Base-by-base conservation (phyloP, 208 protist species). In the Crithidia sp. region DNA sequence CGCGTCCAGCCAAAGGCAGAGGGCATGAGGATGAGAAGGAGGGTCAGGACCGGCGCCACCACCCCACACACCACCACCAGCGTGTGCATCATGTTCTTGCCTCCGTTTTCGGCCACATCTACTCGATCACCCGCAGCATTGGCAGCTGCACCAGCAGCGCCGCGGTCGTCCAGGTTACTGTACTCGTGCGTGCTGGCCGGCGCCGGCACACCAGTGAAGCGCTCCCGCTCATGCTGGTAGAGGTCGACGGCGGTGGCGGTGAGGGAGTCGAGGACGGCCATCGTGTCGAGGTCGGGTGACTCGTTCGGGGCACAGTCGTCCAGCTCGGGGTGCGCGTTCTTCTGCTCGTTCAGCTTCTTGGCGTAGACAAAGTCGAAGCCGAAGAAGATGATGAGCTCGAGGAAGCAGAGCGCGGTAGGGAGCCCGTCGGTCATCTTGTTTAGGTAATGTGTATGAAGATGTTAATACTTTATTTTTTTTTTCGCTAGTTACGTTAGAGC, bases 281-380 rank as follows among this genome's bases (percentile, higher is more conserved):
- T 72, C n/a, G 89, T 81, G 72, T 94, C 89, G 56, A 92, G 64
- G 71, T 95, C 90, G 0, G 89, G 89, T 7, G 84, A 82, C 12
- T 83, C 76, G 53, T 67, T 56, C 5, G 90, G 90, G 9, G 86
- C 80, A 69, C 88, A 92, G 59, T 91, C 87, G 7, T 95, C 87
- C 17, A 95, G 65, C 74, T 91, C 83, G 8, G 86, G 84, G 77
- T 88, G 82, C 37, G 78, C 84, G 53, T 82, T 67, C 70, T 93
- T 92, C 52, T 84, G 79, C 28, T 68, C 37, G 61, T 81, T 84
- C 14, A 95, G 82, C 28, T 76, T 52, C 50, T 74, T 77, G 1
- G 90, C 87, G 39, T 88, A 85, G 61, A 89, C 47, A 60, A 91
- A 87, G 71, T 95, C 90, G 9, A 70, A 71, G 4, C 63, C 54